A percentile compares a stretch with the other conserved stretches of the same genome.
phyloP scores from a whole-genome alignment of 2,329 filamentous ascomycete genomes.

The Zarea fungicola region DNA sequence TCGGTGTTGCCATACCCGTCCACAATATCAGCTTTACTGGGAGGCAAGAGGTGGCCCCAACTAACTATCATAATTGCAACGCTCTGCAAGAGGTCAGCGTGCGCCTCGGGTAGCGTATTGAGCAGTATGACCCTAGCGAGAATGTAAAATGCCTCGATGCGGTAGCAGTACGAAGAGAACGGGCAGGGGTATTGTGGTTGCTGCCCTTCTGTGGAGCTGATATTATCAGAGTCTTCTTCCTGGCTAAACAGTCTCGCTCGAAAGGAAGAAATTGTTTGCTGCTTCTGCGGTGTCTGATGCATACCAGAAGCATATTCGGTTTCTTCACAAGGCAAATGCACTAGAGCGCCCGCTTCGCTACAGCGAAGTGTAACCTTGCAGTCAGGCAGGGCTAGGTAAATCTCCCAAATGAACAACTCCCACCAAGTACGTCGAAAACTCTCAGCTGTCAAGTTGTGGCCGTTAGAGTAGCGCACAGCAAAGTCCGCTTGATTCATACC shows the following conservation, averaged over 20 bases:
- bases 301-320: background rate
- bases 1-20: constrained; percentile 7
- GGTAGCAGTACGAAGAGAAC: constrained; percentile 2
- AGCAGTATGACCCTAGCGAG: constrained; percentile 3
- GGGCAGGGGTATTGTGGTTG: background rate
- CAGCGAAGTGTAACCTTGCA: background rate
- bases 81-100: constrained; percentile 6
- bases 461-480: background rate
- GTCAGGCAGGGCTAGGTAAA: background rate
- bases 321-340: background rate
- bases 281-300: background rate
- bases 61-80: constrained; percentile 2
- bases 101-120: constrained; percentile 4
- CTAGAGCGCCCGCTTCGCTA: background rate
- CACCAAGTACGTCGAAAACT: background rate
- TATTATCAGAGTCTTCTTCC: background rate
- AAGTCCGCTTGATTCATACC: background rate
- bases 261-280: background rate
- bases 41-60: constrained; percentile 1
- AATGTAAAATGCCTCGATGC: constrained; percentile 4
- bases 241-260: background rate
- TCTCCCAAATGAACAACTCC: constrained; percentile 2
- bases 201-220: background rate
- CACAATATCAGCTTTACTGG: background rate
- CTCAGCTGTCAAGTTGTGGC: background rate